A percentile compares a stretch with the other conserved stretches of the same genome.
Evolutionary conservation across 306 rosid species (phyloP).

Genomic region (Trichosanthes cucumerina): DNA sequence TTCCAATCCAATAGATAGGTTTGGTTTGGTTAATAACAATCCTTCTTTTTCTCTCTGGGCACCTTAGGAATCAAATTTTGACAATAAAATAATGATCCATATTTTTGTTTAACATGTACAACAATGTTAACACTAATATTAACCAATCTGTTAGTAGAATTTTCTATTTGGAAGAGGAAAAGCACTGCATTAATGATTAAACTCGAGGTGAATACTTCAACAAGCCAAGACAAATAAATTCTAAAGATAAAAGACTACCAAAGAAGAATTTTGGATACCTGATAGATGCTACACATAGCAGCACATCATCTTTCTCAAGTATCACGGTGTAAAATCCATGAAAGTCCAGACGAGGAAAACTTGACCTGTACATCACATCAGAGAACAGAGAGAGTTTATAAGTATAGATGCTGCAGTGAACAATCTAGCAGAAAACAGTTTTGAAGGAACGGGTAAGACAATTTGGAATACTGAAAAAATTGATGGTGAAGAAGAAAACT

Average conservation of each 20-base stretch:
- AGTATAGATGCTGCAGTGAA: background rate
- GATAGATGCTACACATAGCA: slow-evolving; percentile 81
- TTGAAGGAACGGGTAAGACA: background rate
- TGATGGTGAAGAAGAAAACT: background rate
- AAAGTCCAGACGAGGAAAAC: slow-evolving; percentile 81
- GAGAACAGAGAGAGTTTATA: slow-evolving; percentile 11
- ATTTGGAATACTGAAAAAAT: background rate
- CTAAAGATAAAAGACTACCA: background rate
- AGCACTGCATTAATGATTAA: background rate
- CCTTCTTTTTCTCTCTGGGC: too few species aligned
- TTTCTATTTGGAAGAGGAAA: background rate
- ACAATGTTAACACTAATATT: background rate
- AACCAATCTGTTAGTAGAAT: background rate
- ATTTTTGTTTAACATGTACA: background rate
- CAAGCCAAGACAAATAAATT: background rate
- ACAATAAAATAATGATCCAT: background rate
- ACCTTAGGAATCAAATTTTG: too few species aligned
- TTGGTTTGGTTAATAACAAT: background rate
- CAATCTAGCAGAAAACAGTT: background rate
- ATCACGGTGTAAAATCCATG: slow-evolving; percentile 86
- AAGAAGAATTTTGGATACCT: slow-evolving; percentile 40
- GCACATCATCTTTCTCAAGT: slow-evolving; percentile 79
- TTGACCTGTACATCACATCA: slow-evolving; percentile 57
- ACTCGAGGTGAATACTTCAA: background rate
- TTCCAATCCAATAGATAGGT: background rate